These are phyloP conservation scores for Aspergillus novofumigatus DNA, from an alignment of 2,329 filamentous ascomycete genomes.

Conservation along the genomic window DNA sequence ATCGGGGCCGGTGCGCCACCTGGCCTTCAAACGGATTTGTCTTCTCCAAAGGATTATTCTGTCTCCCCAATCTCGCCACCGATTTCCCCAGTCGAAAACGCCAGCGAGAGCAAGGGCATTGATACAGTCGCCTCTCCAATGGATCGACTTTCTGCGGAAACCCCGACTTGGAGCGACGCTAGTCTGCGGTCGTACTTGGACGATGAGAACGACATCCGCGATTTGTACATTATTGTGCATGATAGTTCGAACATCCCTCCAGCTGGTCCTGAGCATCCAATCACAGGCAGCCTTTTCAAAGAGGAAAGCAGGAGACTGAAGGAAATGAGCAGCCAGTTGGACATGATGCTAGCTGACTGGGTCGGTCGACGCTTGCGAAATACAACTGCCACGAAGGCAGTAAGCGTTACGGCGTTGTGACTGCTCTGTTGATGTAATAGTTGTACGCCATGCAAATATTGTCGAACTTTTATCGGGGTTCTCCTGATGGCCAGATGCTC, in stretches of 20 bases:
- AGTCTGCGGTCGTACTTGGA: slow-evolving; percentile 87
- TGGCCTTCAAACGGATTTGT: slow-evolving; percentile 65
- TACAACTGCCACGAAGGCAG: slow-evolving; percentile 14
- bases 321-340: slow-evolving; percentile 84
- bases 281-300: slow-evolving; percentile 74
- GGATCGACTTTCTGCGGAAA: slow-evolving; percentile 52
- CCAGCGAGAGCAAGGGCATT: slow-evolving; percentile 24
- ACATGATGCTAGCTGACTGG: slow-evolving; percentile 81
- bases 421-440: slow-evolving; percentile 1
- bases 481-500: slow-evolving; percentile 9
- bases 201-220: slow-evolving; percentile 79
- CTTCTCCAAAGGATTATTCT: slow-evolving; percentile 63
- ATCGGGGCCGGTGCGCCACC: slow-evolving; percentile 52
- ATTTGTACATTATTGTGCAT: slow-evolving; percentile 86
- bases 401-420: slow-evolving; percentile 1
- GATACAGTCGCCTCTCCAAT: slow-evolving; percentile 49
- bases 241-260: slow-evolving; percentile 82
- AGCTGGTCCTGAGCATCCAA: slow-evolving; percentile 77
- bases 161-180: slow-evolving; percentile 78
- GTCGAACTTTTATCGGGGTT: not conserved
- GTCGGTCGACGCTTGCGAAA: slow-evolving; percentile 47
- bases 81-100: slow-evolving; percentile 42
- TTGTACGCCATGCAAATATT: not conserved
- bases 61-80: slow-evolving; percentile 59
- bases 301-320: slow-evolving; percentile 82